A percentile compares a stretch with the other conserved stretches of the same genome.
Evolutionary conservation across 768 basidiomycete species (phyloP).

Genomic region (Lactifluus pinguis): DNA sequence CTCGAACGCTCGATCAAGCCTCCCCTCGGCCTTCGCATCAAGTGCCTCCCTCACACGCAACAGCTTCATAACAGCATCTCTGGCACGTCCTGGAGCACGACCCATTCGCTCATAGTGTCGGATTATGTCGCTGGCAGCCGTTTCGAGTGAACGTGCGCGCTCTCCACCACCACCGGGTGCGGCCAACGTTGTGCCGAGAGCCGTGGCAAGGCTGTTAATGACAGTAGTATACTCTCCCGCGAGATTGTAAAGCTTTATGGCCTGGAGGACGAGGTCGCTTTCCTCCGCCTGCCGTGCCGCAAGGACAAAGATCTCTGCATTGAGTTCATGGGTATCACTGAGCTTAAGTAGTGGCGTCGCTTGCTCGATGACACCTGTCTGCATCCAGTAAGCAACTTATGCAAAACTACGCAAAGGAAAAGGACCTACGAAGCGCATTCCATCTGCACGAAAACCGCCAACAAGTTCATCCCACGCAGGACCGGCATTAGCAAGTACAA

Average conservation of each 20-base stretch:
- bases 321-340: conserved; percentile 54
- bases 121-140: conserved; percentile 70
- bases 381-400: not conserved
- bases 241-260: conserved; percentile 92
- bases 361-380: conserved; percentile 87
- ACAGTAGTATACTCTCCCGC: conserved; percentile 88
- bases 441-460: conserved; percentile 86
- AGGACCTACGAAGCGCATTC: conserved; percentile 71
- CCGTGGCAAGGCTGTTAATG: conserved; percentile 76
- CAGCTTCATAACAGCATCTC: conserved; percentile 66
- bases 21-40: conserved; percentile 60
- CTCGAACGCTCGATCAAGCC: conserved; percentile 72
- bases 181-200: conserved; percentile 74
- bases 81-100: conserved; percentile 57
- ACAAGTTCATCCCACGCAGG: conserved; percentile 89
- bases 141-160: conserved; percentile 59
- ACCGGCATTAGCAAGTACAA: conserved; percentile 68
- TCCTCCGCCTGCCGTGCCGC: conserved; percentile 78
- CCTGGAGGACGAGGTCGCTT: conserved; percentile 79
- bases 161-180: conserved; percentile 49
- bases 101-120: conserved; percentile 74
- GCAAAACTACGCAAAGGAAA: not conserved
- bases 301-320: conserved; percentile 71
- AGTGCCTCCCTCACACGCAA: conserved; percentile 77
- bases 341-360: conserved; percentile 70